Base-by-base conservation (phyloP, 2,329 filamentous ascomycete species). In the Fusarium nygamai region DNA sequence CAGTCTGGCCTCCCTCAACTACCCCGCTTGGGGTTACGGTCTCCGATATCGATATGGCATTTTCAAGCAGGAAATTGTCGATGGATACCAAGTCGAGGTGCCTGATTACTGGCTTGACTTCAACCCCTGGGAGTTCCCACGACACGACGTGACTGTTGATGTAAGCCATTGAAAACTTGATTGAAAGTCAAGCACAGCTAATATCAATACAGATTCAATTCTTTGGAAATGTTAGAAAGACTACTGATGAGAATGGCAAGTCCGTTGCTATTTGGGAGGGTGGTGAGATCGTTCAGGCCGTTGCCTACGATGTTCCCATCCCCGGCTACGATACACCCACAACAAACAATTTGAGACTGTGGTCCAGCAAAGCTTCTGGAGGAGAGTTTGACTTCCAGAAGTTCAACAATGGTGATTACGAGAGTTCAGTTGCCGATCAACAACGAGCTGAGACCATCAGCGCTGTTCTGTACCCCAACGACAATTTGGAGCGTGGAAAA, bases 321-420 rank as follows among this genome's bases (percentile, higher is more conserved):
- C 96, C 96, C 27, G 96, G 96, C 16, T 98, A 95, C 81, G 91
- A 91, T 71, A 99, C 96, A 1, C 87, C 91, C 13, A 96, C 95
- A 17, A 98, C 95, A 77, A 99, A 99, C 87, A 99, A 99, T 85
- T 88, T 99, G 73, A 93, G 96, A 69, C 88, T 99, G 44, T 99
- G 96, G 96, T 98, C 95, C 50, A 98, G 95, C 87, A 98, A 98
- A 85, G 96, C 96, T 48, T 95, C 95, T 51, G 96, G 94, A 78
- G 96, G 96, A 75, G 96, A 99, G 83, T 99, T 99, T 75, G 96
- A 99, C 85, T 99, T 99, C 85, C 96, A 98, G 81, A 98, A 98
- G 83, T 99, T 99, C 91, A 99, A 99, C 85, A 96, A 89, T 68
- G 96, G 96, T 73, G 95, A 99, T 78, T 99, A 99, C 81, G 96